Base-by-base conservation (phyloP, 2,329 filamentous ascomycete species). In the Diaporthe capsici region DNA sequence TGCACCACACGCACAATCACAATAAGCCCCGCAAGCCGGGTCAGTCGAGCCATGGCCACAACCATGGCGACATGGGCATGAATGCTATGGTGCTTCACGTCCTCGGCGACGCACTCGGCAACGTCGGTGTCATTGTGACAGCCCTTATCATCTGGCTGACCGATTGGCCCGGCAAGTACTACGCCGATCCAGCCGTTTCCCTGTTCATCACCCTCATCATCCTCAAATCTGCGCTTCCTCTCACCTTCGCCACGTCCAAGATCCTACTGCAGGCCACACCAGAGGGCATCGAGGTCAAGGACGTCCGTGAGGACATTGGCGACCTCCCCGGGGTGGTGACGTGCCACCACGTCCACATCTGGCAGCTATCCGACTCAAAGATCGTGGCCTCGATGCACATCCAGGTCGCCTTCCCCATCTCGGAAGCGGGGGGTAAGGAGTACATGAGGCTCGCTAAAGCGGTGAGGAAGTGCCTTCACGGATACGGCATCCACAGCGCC, bases 311-410 rank as follows among this genome's bases (percentile, higher is more conserved):
- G 79, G 97, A 99, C 82, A 98, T 99, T 72, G 91, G 96, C 82
- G 87, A 90, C 22, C 91, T 99, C 8, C 93, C 94, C 0, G 96
- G 96, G 57, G 94, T 99, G 65, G 88, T 97, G 77, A 95, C 94
- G 82, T 98, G 95, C 82, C 97, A 99, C 85, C 96, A 99, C 83
- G 90, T 99, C 31, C 97, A 99, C 83, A 95, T 99, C 77, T 99
- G 97, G 97, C 96, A 98, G 84, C 90, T 99, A 47, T 98, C 94
- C 22, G 96, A 98, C 82, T 97, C 95, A 71, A 98, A 98, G 87
- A 89, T 98, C 47, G 94, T 99, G 51, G 96, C 97, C 17, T 97
- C 94, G 15, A 91, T 99, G 84, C 97, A 99, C 82, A 93, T 99
- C 60, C 95, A 98, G 83, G 94, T 99, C 31, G 92, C 93, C 63